phyloP scores from a whole-genome alignment of 441 rosid genomes.

The Erysimum cheiri region DNA sequence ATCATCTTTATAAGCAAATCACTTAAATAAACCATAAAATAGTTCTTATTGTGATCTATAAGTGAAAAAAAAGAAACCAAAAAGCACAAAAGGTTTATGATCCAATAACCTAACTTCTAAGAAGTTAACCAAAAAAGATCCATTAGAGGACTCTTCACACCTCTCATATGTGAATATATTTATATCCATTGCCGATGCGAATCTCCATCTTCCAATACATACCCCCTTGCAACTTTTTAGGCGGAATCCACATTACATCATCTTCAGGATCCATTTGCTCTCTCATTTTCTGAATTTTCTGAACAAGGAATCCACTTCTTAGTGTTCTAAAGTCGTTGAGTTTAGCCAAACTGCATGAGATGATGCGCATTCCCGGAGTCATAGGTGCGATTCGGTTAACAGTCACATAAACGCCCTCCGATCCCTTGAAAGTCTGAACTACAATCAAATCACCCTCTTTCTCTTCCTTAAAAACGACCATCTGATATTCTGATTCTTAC shows the following conservation, averaged over 20 bases:
- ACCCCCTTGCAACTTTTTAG: constrained; percentile 5
- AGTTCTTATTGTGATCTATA: too few relatives aligned
- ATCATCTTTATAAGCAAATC: too few relatives aligned
- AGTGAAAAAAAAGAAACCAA: too few relatives aligned
- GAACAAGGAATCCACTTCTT: constrained; percentile 11
- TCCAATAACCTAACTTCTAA: too few relatives aligned
- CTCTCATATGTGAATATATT: constrained; percentile 4
- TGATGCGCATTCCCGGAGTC: background rate
- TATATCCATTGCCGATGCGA: background rate
- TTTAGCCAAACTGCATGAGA: constrained; percentile 28
- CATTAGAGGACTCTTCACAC: background rate
- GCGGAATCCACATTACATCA: constrained; percentile 11
- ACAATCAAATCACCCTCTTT: constrained; percentile 24
- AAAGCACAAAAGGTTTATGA: too few relatives aligned
- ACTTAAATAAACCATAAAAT: too few relatives aligned
- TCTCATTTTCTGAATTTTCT: constrained; percentile 18
- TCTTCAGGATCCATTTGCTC: background rate
- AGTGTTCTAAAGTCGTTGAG: background rate
- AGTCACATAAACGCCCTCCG: background rate
- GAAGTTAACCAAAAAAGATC: background rate
- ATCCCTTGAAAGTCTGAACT: background rate
- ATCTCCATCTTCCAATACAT: constrained; percentile 22
- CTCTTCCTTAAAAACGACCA: background rate
- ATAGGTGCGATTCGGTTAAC: constrained; percentile 23
- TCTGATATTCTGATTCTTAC: too few relatives aligned